phyloP scores from a whole-genome alignment of 2,329 filamentous ascomycete genomes.

The Leptoxyphium fumago region DNA sequence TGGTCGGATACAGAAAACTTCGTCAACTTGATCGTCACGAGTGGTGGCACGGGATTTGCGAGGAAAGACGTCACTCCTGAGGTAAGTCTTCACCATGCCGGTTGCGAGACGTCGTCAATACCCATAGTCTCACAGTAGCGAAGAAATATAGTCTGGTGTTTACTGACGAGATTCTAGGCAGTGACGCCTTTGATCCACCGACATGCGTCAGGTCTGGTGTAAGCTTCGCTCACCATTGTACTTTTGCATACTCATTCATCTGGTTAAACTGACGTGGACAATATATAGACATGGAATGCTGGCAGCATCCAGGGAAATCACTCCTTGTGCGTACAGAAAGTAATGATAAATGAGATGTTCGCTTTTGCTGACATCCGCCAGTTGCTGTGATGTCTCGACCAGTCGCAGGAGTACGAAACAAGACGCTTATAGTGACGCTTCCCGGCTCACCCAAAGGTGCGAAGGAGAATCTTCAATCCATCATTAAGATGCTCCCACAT shows the following conservation, averaged over 20 bases:
- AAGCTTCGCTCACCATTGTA: constrained; percentile 19
- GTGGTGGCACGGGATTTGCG: constrained; percentile 88
- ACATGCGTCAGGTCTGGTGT: constrained; percentile 75
- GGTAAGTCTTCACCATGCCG: constrained; percentile 32
- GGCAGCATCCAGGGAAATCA: constrained; percentile 65
- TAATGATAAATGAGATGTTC: not conserved
- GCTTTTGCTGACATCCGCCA: constrained; percentile 23
- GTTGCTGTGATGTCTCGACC: constrained; percentile 95
- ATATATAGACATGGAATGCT: constrained; percentile 70
- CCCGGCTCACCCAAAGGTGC: constrained; percentile 93
- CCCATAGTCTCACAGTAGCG: not conserved
- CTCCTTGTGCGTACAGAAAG: constrained; percentile 55
- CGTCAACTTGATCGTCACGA: constrained; percentile 69
- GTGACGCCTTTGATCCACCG: constrained; percentile 67
- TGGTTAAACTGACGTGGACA: too few species aligned
- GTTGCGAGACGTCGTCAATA: not conserved
- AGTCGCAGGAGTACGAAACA: constrained; percentile 72
- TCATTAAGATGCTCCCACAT: constrained; percentile 83
- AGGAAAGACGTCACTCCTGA: constrained; percentile 76
- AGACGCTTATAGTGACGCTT: constrained; percentile 70
- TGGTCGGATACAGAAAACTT: constrained; percentile 53
- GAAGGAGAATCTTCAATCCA: constrained; percentile 76
- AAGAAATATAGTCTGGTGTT: too few species aligned
- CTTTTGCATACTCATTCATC: not conserved
- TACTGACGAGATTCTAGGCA: constrained; percentile 37